Evolutionary conservation across 2,329 filamentous ascomycete species (phyloP).

Genomic region (Incumbomyces lentus): DNA sequence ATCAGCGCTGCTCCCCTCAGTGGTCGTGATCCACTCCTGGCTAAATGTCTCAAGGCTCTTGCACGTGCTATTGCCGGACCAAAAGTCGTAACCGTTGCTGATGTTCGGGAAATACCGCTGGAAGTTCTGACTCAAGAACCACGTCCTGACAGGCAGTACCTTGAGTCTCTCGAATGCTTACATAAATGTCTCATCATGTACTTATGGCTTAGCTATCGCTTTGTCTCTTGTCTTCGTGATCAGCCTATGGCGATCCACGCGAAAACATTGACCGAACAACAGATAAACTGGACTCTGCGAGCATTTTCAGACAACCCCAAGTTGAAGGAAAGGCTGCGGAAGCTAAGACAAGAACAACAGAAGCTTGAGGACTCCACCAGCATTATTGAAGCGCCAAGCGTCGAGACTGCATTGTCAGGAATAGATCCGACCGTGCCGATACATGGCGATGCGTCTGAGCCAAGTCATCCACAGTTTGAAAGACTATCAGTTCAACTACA

Average conservation of each 20-base stretch:
- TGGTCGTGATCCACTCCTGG: slow-evolving; percentile 31
- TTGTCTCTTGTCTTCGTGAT: slow-evolving; percentile 66
- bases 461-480: neutral
- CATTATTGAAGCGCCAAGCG: neutral
- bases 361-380: neutral
- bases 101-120: slow-evolving; percentile 60
- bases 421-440: neutral
- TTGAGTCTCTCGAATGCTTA: slow-evolving; percentile 61
- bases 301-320: slow-evolving; percentile 43
- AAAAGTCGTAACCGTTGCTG: slow-evolving; percentile 56
- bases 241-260: slow-evolving; percentile 68
- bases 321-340: slow-evolving; percentile 23
- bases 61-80: slow-evolving; percentile 61
- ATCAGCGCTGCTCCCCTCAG: slow-evolving; percentile 61
- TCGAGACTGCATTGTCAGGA: neutral
- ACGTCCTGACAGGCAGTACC: slow-evolving; percentile 42
- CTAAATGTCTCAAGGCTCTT: slow-evolving; percentile 48
- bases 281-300: slow-evolving; percentile 55
- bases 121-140: slow-evolving; percentile 56
- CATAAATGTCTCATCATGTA: slow-evolving; percentile 79
- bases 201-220: slow-evolving; percentile 87
- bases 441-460: neutral
- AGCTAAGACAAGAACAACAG: slow-evolving; percentile 1
- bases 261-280: slow-evolving; percentile 65
- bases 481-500: neutral